Percentiles rank a stretch among this genome's conserved stretches.
Conservation (phyloP, 768 basidiomycete genomes). For the Tricholoma furcatifolium region DNA sequence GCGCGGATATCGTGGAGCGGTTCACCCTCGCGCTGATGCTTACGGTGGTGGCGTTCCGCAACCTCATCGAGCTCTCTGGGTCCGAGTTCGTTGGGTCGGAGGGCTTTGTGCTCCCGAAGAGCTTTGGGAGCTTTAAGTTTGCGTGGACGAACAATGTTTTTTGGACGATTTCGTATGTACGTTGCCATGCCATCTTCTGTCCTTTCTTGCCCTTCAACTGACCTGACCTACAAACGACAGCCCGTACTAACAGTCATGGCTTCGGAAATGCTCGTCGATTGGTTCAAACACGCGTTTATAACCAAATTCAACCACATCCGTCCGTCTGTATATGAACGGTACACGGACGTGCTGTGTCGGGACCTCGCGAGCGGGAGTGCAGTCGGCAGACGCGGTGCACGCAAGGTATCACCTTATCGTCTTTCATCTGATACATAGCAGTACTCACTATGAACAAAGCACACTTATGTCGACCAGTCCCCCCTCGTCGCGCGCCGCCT, state of each 20-base stretch:
- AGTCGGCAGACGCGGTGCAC: conserved; percentile 60
- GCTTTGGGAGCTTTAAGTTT: conserved; percentile 72
- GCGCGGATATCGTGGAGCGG: conserved; percentile 99
- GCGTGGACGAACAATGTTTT: conserved; percentile 65
- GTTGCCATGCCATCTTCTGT: conserved; percentile 24
- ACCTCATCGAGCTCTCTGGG: conserved; percentile 91
- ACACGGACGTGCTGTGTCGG: conserved; percentile 91
- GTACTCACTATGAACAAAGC: conserved; percentile 39
- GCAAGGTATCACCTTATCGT: conserved; percentile 51
- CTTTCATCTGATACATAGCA: not conserved
- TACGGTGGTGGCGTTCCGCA: conserved; percentile 86
- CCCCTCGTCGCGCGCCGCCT: conserved; percentile 91
- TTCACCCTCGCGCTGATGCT: conserved; percentile 94
- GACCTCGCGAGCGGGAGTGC: conserved; percentile 84
- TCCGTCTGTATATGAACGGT: conserved; percentile 92
- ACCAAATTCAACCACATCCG: conserved; percentile 99
- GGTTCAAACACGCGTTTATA: conserved; percentile 99
- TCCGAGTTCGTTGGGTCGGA: conserved; percentile 81
- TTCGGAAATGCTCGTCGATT: conserved; percentile 95
- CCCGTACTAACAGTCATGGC: conserved; percentile 89
- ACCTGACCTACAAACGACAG: conserved; percentile 34
- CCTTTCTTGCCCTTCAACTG: not conserved
- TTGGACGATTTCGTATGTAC: conserved; percentile 88
- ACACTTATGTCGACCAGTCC: conserved; percentile 93
- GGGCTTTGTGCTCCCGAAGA: conserved; percentile 74